Base-by-base conservation (phyloP, 805 yeast species). In the Suhomyces kilbournensis region DNA sequence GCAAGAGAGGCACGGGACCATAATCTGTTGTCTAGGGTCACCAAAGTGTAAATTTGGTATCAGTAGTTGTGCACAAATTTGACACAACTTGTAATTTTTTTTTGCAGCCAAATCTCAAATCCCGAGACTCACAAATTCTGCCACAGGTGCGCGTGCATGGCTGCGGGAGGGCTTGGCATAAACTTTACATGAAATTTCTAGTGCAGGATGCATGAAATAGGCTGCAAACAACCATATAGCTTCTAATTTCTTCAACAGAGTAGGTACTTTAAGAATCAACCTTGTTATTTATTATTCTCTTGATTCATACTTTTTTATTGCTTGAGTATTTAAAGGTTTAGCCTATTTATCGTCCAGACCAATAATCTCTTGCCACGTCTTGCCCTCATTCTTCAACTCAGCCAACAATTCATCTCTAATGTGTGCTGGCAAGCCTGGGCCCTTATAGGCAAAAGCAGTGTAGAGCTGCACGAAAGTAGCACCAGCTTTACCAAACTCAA, bases 401-500 rank as follows among this genome's bases (percentile, higher is more conserved):
- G 28, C 60, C 1, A 67, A 65, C 54, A 75, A 64, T 53, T 75
- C 78, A 56, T 74, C 76, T 60, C 76, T 66, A 47, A 75, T 70
- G 52, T 72, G 72, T 14, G 71, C 71, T 1, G 78, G 88, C 49
- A 89, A 74, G 2, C 96, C 96, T 0, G 97, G 97, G 1, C 98
- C 98, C 64, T 83, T 84, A 75, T 90, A 93, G 0, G 96, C 97
- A 68, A 89, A 89, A 1, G 96, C 84, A 2, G 98, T 92, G 73
- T 91, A 90, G 50, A 91, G 68, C 69, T 93, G 88, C 47, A 93
- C 83, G 66, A 85, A 88, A n/a, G 87, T 79, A 12, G 98, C 98
- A 53, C 98, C 98, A 1, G 97, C 96, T 63, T 82, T 83, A 32
- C 94, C 97, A 69, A 86, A 93, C 59, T 92, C 97, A 47, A 92